Conservation (phyloP, 192 early-diverging fungal genomes). For the Linnemannia exigua region DNA sequence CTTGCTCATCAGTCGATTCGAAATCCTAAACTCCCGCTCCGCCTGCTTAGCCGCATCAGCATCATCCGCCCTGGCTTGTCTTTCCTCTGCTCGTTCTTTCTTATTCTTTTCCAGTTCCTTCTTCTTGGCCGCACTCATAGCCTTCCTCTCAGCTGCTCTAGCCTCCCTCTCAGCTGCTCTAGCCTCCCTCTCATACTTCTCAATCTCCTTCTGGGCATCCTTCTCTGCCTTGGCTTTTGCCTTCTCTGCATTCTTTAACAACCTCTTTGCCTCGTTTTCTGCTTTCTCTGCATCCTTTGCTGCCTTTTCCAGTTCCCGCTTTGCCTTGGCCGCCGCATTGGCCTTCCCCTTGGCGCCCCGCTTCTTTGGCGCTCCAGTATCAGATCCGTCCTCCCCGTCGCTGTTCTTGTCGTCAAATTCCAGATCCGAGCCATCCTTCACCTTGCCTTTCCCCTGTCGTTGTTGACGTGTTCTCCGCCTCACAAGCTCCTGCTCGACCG, state of each 20-base stretch:
- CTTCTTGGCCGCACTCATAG: not conserved
- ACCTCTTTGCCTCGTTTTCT: no score
- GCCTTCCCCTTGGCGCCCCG: not conserved
- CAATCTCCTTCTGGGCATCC: not conserved
- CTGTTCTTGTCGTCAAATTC: not conserved
- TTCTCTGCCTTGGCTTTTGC: constrained; percentile 6
- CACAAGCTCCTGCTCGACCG: not conserved
- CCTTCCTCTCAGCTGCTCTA: constrained; percentile 1
- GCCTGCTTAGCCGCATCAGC: constrained; percentile 39
- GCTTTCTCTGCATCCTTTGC: constrained; percentile 12
- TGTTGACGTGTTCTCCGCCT: not conserved
- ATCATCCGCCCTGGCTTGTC: constrained; percentile 7
- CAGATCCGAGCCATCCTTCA: not conserved
- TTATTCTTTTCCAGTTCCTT: constrained; percentile 4
- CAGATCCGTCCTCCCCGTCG: not conserved
- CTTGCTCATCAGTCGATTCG: constrained; percentile 50
- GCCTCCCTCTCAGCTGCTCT: constrained; percentile 1
- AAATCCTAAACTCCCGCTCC: constrained; percentile 25
- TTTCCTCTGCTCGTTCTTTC: constrained; percentile 5
- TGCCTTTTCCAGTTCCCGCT: not conserved
- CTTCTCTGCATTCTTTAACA: constrained; percentile 13
- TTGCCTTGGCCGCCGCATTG: not conserved
- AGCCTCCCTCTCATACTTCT: not conserved
- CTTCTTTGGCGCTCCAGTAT: not conserved
- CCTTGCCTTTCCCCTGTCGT: not conserved